Conservation (phyloP, 1,284 basidiomycete species). For the Ustilago xerochloae region DNA sequence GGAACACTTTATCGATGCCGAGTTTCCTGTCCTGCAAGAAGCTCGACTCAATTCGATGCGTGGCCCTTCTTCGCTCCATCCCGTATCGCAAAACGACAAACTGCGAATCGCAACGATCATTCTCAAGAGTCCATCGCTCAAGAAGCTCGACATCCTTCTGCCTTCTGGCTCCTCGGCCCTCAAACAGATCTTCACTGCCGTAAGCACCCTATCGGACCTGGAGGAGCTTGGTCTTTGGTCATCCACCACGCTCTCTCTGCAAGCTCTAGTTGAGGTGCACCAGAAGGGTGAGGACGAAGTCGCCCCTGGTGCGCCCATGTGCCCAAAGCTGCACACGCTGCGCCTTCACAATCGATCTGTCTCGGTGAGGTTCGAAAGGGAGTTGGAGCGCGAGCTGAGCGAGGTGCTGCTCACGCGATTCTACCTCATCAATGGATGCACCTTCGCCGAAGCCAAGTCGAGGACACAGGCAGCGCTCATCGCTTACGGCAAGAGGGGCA, state of each 20-base stretch:
- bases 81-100: background rate
- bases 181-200: conserved; percentile 10
- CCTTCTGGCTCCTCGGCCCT: background rate
- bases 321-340: conserved; percentile 4
- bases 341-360: background rate
- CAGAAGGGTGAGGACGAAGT: background rate
- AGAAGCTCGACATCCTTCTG: conserved; percentile 22
- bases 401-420: conserved; percentile 12
- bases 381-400: conserved; percentile 9
- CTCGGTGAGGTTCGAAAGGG: background rate
- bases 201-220: conserved; percentile 5
- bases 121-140: conserved; percentile 11
- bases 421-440: conserved; percentile 8
- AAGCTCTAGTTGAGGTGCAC: background rate
- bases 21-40: conserved; percentile 9
- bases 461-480: conserved; percentile 4
- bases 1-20: conserved; percentile 18
- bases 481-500: background rate
- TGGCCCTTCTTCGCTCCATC: background rate
- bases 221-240: conserved; percentile 18
- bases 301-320: background rate
- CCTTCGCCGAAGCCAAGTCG: background rate
- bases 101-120: conserved; percentile 11
- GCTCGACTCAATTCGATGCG: conserved; percentile 8
- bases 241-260: background rate